Percentiles rank a stretch among this genome's conserved stretches.
Conservation (phyloP, 805 yeast species). For the Candida awuae region DNA sequence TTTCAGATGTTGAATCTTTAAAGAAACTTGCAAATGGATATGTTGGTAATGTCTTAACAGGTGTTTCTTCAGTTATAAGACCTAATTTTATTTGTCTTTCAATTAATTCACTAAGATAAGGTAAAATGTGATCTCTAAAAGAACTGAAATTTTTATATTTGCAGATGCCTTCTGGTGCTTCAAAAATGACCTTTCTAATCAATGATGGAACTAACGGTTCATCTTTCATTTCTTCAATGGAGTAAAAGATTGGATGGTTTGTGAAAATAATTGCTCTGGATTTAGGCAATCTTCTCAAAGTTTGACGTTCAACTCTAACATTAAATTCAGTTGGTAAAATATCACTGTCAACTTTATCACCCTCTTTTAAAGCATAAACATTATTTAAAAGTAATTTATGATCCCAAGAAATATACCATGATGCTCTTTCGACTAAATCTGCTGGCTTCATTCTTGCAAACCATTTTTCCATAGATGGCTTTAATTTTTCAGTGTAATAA, state of each 20-base stretch:
- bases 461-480: slow-evolving; percentile 68
- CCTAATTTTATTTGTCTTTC: slow-evolving; percentile 52
- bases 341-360: slow-evolving; percentile 39
- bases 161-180: slow-evolving; percentile 58
- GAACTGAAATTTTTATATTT: slow-evolving; percentile 55
- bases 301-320: slow-evolving; percentile 67
- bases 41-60: slow-evolving; percentile 47
- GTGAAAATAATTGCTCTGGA: slow-evolving; percentile 61
- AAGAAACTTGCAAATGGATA: slow-evolving; percentile 59
- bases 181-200: slow-evolving; percentile 51
- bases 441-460: slow-evolving; percentile 51
- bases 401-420: slow-evolving; percentile 73
- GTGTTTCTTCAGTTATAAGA: slow-evolving; percentile 45
- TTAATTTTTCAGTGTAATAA: slow-evolving; percentile 55
- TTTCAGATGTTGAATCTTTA: slow-evolving; percentile 28
- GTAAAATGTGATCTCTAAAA: slow-evolving; percentile 51
- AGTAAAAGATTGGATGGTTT: slow-evolving; percentile 71
- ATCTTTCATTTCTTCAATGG: slow-evolving; percentile 74
- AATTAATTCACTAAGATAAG: slow-evolving; percentile 49
- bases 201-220: slow-evolving; percentile 69
- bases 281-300: slow-evolving; percentile 59
- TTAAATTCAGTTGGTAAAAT: slow-evolving; percentile 45
- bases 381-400: slow-evolving; percentile 49
- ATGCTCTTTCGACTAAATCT: slow-evolving; percentile 65
- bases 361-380: slow-evolving; percentile 41